A percentile compares a stretch with the other conserved stretches of the same genome.
Evolutionary conservation across 192 early-diverging fungal genomes (phyloP).

Genomic region (Coemansia sp.): DNA sequence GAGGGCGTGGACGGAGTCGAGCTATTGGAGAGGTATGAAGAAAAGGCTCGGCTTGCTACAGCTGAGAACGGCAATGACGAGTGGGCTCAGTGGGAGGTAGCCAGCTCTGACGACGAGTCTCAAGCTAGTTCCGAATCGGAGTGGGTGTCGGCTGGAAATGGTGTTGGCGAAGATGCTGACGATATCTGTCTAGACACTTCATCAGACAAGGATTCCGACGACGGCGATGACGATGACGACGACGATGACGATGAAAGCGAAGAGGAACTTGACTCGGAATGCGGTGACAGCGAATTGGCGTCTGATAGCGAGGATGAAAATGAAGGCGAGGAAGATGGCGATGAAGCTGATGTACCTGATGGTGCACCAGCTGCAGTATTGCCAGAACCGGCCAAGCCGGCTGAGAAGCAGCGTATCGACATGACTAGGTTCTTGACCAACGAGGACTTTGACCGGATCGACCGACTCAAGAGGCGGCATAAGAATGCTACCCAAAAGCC

Average conservation of each 20-base stretch:
- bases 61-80: conserved; percentile 11
- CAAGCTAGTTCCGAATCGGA: conserved; percentile 39
- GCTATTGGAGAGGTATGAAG: conserved; percentile 57
- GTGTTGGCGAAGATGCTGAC: conserved; percentile 27
- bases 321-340: conserved; percentile 43
- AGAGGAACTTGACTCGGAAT: conserved; percentile 40
- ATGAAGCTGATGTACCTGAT: background rate
- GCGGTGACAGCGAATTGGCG: conserved; percentile 44
- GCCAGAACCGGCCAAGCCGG: background rate
- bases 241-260: too few relatives aligned
- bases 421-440: conserved; percentile 66
- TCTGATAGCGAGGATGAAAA: conserved; percentile 27
- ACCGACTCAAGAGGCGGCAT: conserved; percentile 67
- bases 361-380: background rate
- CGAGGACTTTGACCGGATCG: conserved; percentile 82
- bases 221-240: conserved; percentile 24
- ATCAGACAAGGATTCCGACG: background rate
- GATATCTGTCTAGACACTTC: conserved; percentile 8
- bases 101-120: conserved; percentile 11
- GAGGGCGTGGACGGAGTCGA: conserved; percentile 83
- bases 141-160: conserved; percentile 13
- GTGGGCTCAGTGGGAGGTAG: conserved; percentile 20
- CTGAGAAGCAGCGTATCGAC: conserved; percentile 63
- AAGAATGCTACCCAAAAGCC: conserved; percentile 55
- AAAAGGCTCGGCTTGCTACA: background rate